phyloP scores from a whole-genome alignment of 2,329 filamentous ascomycete species.

The Rachicladosporium sp. region DNA sequence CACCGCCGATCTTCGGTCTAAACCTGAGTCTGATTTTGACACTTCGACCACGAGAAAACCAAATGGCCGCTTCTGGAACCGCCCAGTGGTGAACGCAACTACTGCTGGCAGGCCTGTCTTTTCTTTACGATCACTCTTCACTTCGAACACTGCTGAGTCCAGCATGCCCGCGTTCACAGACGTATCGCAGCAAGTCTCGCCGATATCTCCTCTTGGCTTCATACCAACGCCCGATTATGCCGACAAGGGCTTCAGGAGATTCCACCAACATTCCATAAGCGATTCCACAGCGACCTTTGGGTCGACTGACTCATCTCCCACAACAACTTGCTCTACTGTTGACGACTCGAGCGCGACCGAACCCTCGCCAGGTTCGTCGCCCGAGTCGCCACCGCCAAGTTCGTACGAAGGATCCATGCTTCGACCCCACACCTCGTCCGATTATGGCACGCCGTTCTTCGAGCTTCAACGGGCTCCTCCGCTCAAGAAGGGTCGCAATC shows the following conservation, averaged over 20 bases:
- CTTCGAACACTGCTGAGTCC: constrained; percentile 8
- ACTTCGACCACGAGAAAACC: constrained; percentile 6
- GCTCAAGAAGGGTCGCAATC: constrained; percentile 51
- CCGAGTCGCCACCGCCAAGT: constrained; percentile 64
- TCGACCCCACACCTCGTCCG: constrained; percentile 36
- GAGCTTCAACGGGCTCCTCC: constrained; percentile 36
- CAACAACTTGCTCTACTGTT: constrained; percentile 82
- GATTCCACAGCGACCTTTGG: constrained; percentile 68
- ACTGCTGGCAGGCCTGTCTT: constrained; percentile 10
- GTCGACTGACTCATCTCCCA: constrained; percentile 88
- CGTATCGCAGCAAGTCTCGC: constrained; percentile 11
- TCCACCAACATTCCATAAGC: constrained; percentile 61
- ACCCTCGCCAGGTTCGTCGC: constrained; percentile 80
- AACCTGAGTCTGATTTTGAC: constrained; percentile 11
- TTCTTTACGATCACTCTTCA: constrained; percentile 9
- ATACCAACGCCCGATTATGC: constrained; percentile 11
- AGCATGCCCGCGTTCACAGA: constrained; percentile 18
- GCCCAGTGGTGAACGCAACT: constrained; percentile 15
- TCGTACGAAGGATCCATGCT: constrained; percentile 50
- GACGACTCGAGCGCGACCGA: constrained; percentile 86
- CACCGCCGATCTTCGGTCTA: constrained; percentile 10
- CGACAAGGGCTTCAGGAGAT: constrained; percentile 16
- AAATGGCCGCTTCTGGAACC: constrained; percentile 17
- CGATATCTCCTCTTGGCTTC: constrained; percentile 5
- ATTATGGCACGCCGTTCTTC: constrained; percentile 42